Percentiles rank a stretch among this genome's conserved stretches.
These are phyloP conservation scores for Sonneratia alba DNA, from an alignment of 345 rosid genomes.

Conservation along the genomic window DNA sequence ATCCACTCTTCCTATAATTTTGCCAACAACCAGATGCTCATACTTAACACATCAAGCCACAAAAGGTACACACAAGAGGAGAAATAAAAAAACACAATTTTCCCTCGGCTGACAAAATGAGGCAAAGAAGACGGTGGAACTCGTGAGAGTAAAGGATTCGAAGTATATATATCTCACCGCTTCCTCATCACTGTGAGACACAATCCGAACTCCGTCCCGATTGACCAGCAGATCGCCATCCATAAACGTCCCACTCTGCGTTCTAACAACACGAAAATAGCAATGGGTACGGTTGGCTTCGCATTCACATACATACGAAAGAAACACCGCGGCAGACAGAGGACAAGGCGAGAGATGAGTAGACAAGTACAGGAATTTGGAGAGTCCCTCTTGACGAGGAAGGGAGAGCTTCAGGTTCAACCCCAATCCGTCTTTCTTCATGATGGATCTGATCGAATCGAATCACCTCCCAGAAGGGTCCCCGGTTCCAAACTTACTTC, in stretches of 20 bases:
- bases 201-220: conserved; percentile 77
- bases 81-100: not conserved
- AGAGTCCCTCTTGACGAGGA: conserved; percentile 39
- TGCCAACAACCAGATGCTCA: not conserved
- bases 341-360: not conserved
- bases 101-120: not conserved
- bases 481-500: not conserved
- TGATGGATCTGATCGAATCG: conserved; percentile 5
- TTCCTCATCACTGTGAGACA: conserved; percentile 42
- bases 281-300: not conserved
- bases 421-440: conserved; percentile 63
- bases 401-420: conserved; percentile 46
- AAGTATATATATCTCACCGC: conserved; percentile 31
- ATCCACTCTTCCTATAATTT: not conserved
- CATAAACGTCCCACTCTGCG: conserved; percentile 81
- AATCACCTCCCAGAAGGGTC: not conserved
- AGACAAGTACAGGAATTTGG: conserved; percentile 55
- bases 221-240: conserved; percentile 95
- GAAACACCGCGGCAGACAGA: not conserved
- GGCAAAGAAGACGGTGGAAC: not conserved
- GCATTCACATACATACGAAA: not conserved
- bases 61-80: not conserved
- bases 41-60: not conserved
- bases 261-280: conserved; percentile 23
- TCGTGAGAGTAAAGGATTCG: not conserved